Conservation (phyloP, 2,329 filamentous ascomycete species). For the Ceratocystis cacaofunesta region DNA sequence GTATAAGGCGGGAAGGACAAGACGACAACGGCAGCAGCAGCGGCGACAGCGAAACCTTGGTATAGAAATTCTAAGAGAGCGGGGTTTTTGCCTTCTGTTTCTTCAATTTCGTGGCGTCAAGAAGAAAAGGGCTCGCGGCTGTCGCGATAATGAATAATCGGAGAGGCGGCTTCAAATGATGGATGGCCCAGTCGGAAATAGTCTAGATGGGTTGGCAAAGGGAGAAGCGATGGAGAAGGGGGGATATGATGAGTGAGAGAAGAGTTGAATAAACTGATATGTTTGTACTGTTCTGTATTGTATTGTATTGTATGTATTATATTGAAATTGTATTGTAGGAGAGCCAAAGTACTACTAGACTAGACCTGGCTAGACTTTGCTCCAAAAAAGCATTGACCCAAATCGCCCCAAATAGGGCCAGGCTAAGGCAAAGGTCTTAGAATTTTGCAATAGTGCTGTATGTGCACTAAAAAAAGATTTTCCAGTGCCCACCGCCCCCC, state of each 20-base stretch:
- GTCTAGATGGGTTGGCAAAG: neutral
- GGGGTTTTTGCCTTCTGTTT: neutral
- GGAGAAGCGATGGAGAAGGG: neutral
- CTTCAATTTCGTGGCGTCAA: neutral
- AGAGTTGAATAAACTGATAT: neutral
- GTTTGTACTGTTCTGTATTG: no score
- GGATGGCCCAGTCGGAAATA: neutral
- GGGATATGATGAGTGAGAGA: neutral
- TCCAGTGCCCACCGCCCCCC: neutral
- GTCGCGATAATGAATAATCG: neutral
- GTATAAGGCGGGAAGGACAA: neutral
- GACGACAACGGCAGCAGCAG: neutral
- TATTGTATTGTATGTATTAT: no score
- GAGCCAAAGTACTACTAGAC: no score
- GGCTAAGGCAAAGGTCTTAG: neutral
- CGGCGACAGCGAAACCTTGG: neutral
- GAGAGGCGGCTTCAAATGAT: neutral
- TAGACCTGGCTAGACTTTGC: neutral
- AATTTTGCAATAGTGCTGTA: neutral
- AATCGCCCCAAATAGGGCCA: neutral
- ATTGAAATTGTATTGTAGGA: no score
- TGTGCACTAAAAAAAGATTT: neutral
- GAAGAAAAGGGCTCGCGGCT: no score
- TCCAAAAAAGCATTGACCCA: constrained; percentile 4
- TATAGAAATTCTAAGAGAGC: neutral